Base-by-base conservation (phyloP, 2,329 filamentous ascomycete genomes). In the Verticillium dahliae region DNA sequence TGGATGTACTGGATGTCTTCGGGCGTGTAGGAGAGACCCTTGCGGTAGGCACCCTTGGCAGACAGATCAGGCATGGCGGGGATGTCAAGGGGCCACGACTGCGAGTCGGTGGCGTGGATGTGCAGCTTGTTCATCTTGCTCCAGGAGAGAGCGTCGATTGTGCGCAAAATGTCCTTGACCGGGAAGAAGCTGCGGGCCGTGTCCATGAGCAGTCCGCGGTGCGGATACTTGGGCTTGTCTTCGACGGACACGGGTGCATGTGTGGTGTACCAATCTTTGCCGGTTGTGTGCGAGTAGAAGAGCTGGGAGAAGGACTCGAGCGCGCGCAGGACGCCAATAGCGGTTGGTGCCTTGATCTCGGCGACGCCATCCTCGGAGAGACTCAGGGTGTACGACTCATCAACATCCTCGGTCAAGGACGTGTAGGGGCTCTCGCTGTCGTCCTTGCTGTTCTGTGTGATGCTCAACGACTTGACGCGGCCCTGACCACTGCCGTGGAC, bases 101-200 rank as follows among this genome's bases (percentile, higher is more conserved):
- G 91, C 15, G 89, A 87, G 73, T 96, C 91, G 4, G 90, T 95
- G 62, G 89, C 81, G 77, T 96, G 91, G 60, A 94, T 78, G 74
- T 95, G 91, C 61, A 96, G 81, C 6, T 87, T 82, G 75, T 95
- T 95, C 80, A 95, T 83, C 78, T 96, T 95, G 78, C 88, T 91
- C 83, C 86, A 92, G 1, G 89, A 79, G 66, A 90, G 75, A 50
- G 86, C 89, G 70, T 96, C 90, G 66, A 97, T 90, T 60, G 87
- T 91, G 58, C 87, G 85, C 69, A 87, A 81, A 67, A 96, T 87
- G 68, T 90, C 85, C 3, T 79, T 72, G 31, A 90, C 76, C 1
- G 85, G 81, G 73, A 89, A 90, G 76, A 82, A 95, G 69, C 87
- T 88, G 62, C 92, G 82, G 2, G 90, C 82, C 52, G 91, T 86